Base-by-base conservation (phyloP, 306 rosid species). In the Sicyos baderoa region DNA sequence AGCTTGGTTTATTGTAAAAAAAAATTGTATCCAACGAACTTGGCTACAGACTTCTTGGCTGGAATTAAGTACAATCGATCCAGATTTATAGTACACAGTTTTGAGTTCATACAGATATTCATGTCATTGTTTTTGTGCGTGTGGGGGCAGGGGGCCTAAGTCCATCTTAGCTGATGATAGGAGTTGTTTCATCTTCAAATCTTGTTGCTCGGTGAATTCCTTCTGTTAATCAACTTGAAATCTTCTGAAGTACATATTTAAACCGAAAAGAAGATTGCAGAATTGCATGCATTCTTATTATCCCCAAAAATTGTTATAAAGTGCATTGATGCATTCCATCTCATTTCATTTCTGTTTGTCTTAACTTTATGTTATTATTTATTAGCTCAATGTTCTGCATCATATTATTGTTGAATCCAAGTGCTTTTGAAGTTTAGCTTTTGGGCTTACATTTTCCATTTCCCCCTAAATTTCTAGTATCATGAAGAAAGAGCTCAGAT, bases 401-500 rank as follows among this genome's bases (percentile, higher is more conserved):
- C 21, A 16, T 45, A 9, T 65, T 21, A 22, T 66, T 45, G 44
- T 67, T 48, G 21, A 66, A 67, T 5, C 19, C 42, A 15, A 22
- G 55, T 15, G 52, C 42, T 66, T 47, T 45, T 66, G 71, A 66
- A 23, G 23, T 66, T 66, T 48, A 13, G 3, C 15, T 67, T 15
- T 48, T 9, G 23, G 48, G 44, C 57, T 22, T 6, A 67, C 54
- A 67, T 68, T 72, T 65, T 45, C 58, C 67, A 67, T 44, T 10
- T 7, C 4, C 60, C 27, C 72, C 25, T 40, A 23, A 35, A 27
- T 73, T 75, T 69, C 76, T 89, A 94, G 99, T 94, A 85, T 80
- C 88, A 84, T 78, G 97, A 86, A 68, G 97, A 90, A 71, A 94
- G 88, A 81, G 62, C 84, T n/a, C 82, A 80, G 44, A 45, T 94